Percentiles rank a stretch among this genome's conserved stretches.
These are phyloP conservation scores for Artemisia annua DNA, from an alignment of 129 eudicot genomes.

Conservation along the genomic window DNA sequence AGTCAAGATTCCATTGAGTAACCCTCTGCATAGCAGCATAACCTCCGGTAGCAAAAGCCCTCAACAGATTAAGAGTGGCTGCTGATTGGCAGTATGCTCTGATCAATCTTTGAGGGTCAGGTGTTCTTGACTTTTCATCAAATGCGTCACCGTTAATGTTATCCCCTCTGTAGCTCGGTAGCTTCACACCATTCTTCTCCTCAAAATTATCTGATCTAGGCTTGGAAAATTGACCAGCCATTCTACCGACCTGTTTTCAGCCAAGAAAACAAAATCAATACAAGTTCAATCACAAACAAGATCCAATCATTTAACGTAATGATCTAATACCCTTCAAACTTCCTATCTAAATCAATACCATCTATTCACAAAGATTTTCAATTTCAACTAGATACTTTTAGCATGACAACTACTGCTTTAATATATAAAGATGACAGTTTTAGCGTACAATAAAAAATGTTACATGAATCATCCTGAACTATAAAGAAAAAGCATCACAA, in stretches of 20 bases:
- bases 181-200: slow-evolving; percentile 86
- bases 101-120: slow-evolving; percentile 92
- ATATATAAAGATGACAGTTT: no score
- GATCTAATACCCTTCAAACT: slow-evolving; percentile 5
- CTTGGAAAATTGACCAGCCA: slow-evolving; percentile 98
- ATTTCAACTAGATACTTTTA: background rate
- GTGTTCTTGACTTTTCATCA: slow-evolving; percentile 71
- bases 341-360: slow-evolving; percentile 1
- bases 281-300: background rate
- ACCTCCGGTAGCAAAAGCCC: slow-evolving; percentile 98
- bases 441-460: no score
- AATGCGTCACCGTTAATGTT: slow-evolving; percentile 88
- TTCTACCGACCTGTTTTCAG: slow-evolving; percentile 78
- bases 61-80: slow-evolving; percentile 85
- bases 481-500: no score
- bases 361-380: background rate
- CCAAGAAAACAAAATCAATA: slow-evolving; percentile 24
- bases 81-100: slow-evolving; percentile 97
- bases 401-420: no score
- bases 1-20: slow-evolving; percentile 89
- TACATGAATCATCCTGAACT: no score
- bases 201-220: slow-evolving; percentile 84
- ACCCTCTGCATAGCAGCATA: slow-evolving; percentile 98
- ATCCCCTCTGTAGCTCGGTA: slow-evolving; percentile 96
- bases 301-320: slow-evolving; percentile 8